phyloP scores from a whole-genome alignment of 176 grass and related monocot species.

The Eragrostis curvula region DNA sequence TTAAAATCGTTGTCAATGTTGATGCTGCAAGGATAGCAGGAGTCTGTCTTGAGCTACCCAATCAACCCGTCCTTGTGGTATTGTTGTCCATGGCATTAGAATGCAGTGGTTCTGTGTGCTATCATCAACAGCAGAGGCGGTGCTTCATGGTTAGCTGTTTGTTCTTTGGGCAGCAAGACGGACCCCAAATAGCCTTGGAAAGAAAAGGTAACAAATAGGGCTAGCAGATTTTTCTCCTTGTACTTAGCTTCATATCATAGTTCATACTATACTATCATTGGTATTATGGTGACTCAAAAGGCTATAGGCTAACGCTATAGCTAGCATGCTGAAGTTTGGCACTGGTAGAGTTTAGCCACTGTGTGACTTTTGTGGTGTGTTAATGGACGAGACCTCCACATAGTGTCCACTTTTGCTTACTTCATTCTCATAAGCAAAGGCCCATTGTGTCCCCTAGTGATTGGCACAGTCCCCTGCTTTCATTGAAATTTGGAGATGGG shows the following conservation, averaged over 20 bases:
- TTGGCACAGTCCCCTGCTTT: slow-evolving; percentile 51
- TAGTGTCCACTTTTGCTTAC: slow-evolving; percentile 55
- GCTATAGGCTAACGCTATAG: slow-evolving; percentile 42
- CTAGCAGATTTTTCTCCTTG: slow-evolving; percentile 28
- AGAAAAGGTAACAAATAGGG: slow-evolving; percentile 43
- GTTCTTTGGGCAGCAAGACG: slow-evolving; percentile 39
- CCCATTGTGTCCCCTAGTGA: slow-evolving; percentile 53
- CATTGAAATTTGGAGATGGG: slow-evolving; percentile 39
- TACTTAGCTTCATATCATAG: slow-evolving; percentile 26
- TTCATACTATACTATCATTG: slow-evolving; percentile 11
- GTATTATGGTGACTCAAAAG: slow-evolving; percentile 46
- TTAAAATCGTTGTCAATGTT: slow-evolving; percentile 28
- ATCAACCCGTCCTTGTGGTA: slow-evolving; percentile 51
- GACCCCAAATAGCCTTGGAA: slow-evolving; percentile 45
- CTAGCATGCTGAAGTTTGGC: slow-evolving; percentile 53
- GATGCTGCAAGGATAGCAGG: slow-evolving; percentile 33
- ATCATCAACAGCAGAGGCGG: slow-evolving; percentile 2
- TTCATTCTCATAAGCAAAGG: slow-evolving; percentile 60
- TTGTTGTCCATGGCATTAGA: slow-evolving; percentile 43
- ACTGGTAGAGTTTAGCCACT: slow-evolving; percentile 38
- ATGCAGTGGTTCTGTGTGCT: slow-evolving; percentile 45
- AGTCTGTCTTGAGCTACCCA: slow-evolving; percentile 50
- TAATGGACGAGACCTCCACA: slow-evolving; percentile 38
- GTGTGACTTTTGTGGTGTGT: slow-evolving; percentile 36
- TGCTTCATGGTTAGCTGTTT: slow-evolving; percentile 44